Evolutionary conservation across 805 yeast genomes (phyloP).

Genomic region (Starmerella geochares): DNA sequence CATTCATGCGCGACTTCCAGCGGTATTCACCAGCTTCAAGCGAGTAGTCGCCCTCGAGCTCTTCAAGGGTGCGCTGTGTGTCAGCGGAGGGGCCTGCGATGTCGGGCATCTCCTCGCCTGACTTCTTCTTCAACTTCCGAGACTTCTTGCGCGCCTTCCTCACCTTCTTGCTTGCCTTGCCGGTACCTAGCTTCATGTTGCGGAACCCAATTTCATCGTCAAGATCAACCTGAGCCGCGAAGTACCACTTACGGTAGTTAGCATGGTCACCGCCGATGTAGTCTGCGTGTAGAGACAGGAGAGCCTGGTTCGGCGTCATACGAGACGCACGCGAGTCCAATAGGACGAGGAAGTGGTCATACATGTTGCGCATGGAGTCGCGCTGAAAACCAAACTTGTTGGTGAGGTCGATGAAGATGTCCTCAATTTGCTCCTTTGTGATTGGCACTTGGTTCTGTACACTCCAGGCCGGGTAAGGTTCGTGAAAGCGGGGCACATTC

Average conservation of each 20-base stretch:
- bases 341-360: conserved; percentile 66
- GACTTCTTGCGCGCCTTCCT: conserved; percentile 37
- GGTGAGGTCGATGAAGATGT: conserved; percentile 50
- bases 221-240: conserved; percentile 69
- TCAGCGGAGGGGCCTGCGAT: conserved; percentile 35
- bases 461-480: conserved; percentile 99
- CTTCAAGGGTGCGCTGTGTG: conserved; percentile 51
- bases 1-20: conserved; percentile 61
- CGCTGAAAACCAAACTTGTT: conserved; percentile 72
- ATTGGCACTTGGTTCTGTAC: conserved; percentile 83
- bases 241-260: conserved; percentile 85
- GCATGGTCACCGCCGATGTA: conserved; percentile 86
- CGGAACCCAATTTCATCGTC: conserved; percentile 59
- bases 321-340: conserved; percentile 82
- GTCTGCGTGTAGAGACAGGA: conserved; percentile 71
- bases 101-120: conserved; percentile 28
- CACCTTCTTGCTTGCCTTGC: conserved; percentile 39
- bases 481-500: conserved; percentile 37
- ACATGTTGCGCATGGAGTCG: conserved; percentile 69
- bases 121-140: conserved; percentile 35
- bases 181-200: conserved; percentile 45
- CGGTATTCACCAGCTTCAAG: conserved; percentile 71
- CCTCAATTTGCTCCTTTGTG: conserved; percentile 50
- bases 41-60: conserved; percentile 56
- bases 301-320: conserved; percentile 58